phyloP scores from a whole-genome alignment of 805 yeast genomes.

The Suhomyces canberraensis region DNA sequence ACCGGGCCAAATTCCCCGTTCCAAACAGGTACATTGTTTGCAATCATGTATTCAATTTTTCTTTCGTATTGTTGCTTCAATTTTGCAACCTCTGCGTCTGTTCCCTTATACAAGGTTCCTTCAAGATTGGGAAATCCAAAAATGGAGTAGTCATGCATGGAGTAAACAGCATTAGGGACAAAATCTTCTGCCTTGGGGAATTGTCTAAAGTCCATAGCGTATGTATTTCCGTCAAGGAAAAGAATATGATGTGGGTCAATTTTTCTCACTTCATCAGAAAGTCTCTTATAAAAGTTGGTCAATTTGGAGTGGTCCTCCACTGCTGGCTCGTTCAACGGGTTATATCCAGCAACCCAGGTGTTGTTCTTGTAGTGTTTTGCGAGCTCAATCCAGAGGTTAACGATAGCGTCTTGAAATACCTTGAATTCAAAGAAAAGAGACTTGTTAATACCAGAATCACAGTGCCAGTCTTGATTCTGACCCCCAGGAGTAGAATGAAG shows the following conservation, averaged over 20 bases:
- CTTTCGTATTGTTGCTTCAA: slow-evolving; percentile 38
- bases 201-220: slow-evolving; percentile 48
- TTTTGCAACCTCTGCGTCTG: slow-evolving; percentile 32
- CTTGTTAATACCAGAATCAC: slow-evolving; percentile 46
- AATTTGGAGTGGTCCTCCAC: slow-evolving; percentile 41
- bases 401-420: slow-evolving; percentile 44
- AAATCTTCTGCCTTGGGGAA: slow-evolving; percentile 32
- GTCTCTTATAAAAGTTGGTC: slow-evolving; percentile 34
- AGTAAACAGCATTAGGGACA: slow-evolving; percentile 45
- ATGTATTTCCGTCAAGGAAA: slow-evolving; percentile 50
- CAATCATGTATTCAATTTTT: slow-evolving; percentile 41
- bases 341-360: slow-evolving; percentile 53
- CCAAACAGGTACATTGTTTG: slow-evolving; percentile 48
- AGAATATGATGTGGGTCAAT: slow-evolving; percentile 49
- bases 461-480: slow-evolving; percentile 55
- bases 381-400: slow-evolving; percentile 44
- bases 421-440: slow-evolving; percentile 50
- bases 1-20: slow-evolving; percentile 55
- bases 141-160: slow-evolving; percentile 47
- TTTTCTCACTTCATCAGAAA: slow-evolving; percentile 38
- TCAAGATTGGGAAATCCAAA: slow-evolving; percentile 44
- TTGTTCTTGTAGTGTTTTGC: slow-evolving; percentile 47
- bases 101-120: slow-evolving; percentile 31
- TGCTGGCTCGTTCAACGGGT: slow-evolving; percentile 53
- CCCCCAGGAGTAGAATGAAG: slow-evolving; percentile 53